These are phyloP conservation scores for Pseudogymnoascus sp. DNA, from an alignment of 2,329 filamentous ascomycete genomes.

Conservation along the genomic window DNA sequence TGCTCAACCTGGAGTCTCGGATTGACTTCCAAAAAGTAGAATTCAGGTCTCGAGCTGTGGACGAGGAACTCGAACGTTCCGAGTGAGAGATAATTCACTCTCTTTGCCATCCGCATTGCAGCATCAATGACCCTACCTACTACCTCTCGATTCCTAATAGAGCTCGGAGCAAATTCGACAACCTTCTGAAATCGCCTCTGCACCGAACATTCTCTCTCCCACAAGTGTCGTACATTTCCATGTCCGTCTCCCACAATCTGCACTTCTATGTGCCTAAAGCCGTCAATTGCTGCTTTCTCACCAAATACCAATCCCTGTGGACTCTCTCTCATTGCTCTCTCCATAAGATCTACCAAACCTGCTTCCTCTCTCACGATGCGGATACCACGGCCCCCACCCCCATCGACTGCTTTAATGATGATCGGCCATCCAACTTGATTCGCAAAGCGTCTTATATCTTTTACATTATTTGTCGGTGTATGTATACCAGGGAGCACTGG, in stretches of 20 bases:
- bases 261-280: constrained; percentile 58
- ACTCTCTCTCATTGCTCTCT: constrained; percentile 51
- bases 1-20: constrained; percentile 27
- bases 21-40: constrained; percentile 26
- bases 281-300: constrained; percentile 48
- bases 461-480: constrained; percentile 53
- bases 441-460: constrained; percentile 46
- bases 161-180: constrained; percentile 61
- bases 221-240: constrained; percentile 49
- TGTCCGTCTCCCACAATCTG: constrained; percentile 57
- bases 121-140: constrained; percentile 31
- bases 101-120: constrained; percentile 45
- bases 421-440: constrained; percentile 35
- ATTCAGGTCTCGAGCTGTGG: constrained; percentile 39
- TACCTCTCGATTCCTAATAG: constrained; percentile 43
- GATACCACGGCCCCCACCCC: constrained; percentile 59
- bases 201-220: constrained; percentile 60
- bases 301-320: constrained; percentile 51
- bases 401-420: constrained; percentile 52
- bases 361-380: constrained; percentile 42
- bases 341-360: constrained; percentile 44
- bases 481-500: constrained; percentile 66
- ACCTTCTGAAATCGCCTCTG: constrained; percentile 64
- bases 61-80: constrained; percentile 60
- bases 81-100: constrained; percentile 48